Evolutionary conservation across 306 rosid species (phyloP).

Genomic region (Hylodesmum podocarpum): DNA sequence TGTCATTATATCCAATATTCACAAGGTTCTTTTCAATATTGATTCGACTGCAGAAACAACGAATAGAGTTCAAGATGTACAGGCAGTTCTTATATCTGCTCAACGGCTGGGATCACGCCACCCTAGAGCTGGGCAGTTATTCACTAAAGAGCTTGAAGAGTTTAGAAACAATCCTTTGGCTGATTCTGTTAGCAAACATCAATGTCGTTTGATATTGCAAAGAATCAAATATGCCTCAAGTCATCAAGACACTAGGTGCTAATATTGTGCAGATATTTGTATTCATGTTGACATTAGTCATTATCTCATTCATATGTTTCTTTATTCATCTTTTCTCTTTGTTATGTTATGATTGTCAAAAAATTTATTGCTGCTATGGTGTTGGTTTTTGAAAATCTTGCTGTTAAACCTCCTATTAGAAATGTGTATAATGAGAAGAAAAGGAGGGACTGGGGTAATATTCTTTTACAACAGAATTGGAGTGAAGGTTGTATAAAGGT

Average conservation of each 20-base stretch:
- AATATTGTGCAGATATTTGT: slow-evolving; percentile 26
- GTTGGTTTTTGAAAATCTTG: slow-evolving; percentile 8
- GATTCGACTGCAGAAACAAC: slow-evolving; percentile 83
- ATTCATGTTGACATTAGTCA: not conserved
- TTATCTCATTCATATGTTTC: not conserved
- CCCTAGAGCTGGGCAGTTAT: slow-evolving; percentile 86
- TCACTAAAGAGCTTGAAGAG: slow-evolving; percentile 93
- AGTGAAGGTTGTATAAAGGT: not conserved
- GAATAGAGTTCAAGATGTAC: slow-evolving; percentile 94
- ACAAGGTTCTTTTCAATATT: slow-evolving; percentile 77
- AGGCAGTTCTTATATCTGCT: slow-evolving; percentile 87
- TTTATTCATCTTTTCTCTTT: not conserved
- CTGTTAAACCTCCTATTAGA: not conserved
- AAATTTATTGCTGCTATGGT: not conserved
- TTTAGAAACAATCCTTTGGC: slow-evolving; percentile 66
- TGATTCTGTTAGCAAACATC: slow-evolving; percentile 99
- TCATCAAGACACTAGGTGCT: slow-evolving; percentile 76
- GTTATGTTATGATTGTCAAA: not conserved
- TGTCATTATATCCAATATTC: slow-evolving; percentile 76
- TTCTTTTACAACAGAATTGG: not conserved
- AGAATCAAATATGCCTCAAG: slow-evolving; percentile 82
- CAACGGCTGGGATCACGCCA: slow-evolving; percentile 94
- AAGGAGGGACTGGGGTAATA: not conserved
- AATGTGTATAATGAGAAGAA: not conserved
- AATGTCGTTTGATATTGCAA: slow-evolving; percentile 87